Base-by-base conservation (phyloP, 495 filamentous ascomycete genomes). In the Penicillium mononematosum region DNA sequence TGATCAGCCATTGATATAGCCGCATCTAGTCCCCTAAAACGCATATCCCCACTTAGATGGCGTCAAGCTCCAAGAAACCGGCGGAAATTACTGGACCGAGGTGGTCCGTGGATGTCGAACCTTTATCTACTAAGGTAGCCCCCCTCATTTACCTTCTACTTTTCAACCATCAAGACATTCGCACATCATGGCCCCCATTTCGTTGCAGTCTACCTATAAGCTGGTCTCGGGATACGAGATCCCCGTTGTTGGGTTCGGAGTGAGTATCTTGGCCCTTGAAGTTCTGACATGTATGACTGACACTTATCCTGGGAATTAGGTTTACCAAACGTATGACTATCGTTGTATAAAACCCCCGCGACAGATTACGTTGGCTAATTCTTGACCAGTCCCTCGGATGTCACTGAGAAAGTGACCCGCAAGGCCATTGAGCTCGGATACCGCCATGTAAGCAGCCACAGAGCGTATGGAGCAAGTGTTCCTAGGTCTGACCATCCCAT, bases 171-270 rank as follows among this genome's bases (percentile, higher is more conserved):
- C 20, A 31, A 20, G 34, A 31, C 24, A 27, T 46, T 50, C 19
- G 25, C 59, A 59, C 31, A 72, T 34, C 49, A 88, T 89, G 86
- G 71, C 86, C 4, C 61, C 73, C 10, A 73, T 87, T 34, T 78
- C 71, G 24, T 79, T 92, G 64, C 79, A 86, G 59, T 84, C 85
- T 14, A 87, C 79, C 38, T 75, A 85, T 60, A 85, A 83, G 64
- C 75, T 93, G 71, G 83, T 83, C 58, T 91, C 89, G 45, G 90
- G 90, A 52, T 86, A 86, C 68, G 83, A 91, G 55, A 91, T 95
- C 38, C 90, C 90, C 0, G 70, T 80, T 10, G 63, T 93, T 38
- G 90, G 90, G 2, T 91, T 84, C 63, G 89, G 88, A 48, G 86
- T 88, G 79, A 66, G 85, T 77, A 50, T 20, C 39, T 17, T 44